Percentiles rank a stretch among this genome's conserved stretches.
These are phyloP conservation scores for Rhizopogon sp. DNA, from an alignment of 768 basidiomycete genomes.

Conservation along the genomic window DNA sequence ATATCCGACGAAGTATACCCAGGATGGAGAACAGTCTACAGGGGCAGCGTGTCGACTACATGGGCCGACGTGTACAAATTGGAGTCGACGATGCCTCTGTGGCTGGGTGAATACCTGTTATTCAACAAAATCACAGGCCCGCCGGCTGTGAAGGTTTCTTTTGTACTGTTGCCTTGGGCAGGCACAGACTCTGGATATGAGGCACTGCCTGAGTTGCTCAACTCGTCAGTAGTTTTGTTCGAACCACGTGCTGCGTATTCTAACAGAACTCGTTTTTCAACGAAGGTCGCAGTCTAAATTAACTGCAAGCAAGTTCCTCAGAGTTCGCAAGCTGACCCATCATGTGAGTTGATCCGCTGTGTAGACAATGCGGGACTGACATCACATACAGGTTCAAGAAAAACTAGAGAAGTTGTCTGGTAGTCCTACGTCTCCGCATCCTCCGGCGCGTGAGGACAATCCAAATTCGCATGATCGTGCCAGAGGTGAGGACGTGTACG, in stretches of 20 bases:
- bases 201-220: constrained; percentile 74
- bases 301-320: constrained; percentile 80
- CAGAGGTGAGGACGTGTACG: constrained; percentile 67
- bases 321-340: constrained; percentile 76
- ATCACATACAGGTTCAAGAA: constrained; percentile 63
- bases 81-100: constrained; percentile 78
- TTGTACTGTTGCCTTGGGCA: constrained; percentile 78
- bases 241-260: neutral
- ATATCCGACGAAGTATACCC: constrained; percentile 79
- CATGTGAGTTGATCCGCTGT: constrained; percentile 55
- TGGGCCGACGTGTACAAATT: constrained; percentile 49
- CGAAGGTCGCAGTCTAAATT: constrained; percentile 78
- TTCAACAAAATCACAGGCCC: constrained; percentile 51
- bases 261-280: neutral
- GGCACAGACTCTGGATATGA: constrained; percentile 53
- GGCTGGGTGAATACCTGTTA: constrained; percentile 86
- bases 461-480: constrained; percentile 19
- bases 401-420: constrained; percentile 61
- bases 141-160: constrained; percentile 75
- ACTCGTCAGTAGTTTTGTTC: constrained; percentile 55
- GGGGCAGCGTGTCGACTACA: constrained; percentile 59
- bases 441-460: constrained; percentile 32
- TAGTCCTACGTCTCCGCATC: constrained; percentile 24
- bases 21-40: constrained; percentile 74
- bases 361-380: constrained; percentile 4